Conservation (phyloP, 2,329 filamentous ascomycete genomes). For the Trichothecium sympodiale region DNA sequence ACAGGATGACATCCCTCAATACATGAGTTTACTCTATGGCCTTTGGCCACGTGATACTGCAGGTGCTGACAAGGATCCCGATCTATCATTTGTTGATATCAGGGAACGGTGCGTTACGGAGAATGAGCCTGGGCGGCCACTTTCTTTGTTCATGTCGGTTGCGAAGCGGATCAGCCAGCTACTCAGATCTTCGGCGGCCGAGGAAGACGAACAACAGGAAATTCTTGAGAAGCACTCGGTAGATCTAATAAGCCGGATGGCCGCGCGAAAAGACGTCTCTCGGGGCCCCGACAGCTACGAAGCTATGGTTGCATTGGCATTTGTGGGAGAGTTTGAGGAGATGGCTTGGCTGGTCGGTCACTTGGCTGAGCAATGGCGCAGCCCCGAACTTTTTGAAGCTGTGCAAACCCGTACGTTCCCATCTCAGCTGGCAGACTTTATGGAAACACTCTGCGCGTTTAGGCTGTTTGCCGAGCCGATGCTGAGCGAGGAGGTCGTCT, state of each 20-base stretch:
- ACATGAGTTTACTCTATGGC: no score
- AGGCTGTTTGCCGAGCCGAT: constrained; percentile 34
- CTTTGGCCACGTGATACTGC: no score
- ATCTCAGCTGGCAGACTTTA: constrained; percentile 20
- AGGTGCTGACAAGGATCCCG: no score
- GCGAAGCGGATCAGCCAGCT: no score
- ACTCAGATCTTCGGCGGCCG: no score
- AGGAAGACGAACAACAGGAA: constrained; percentile 11
- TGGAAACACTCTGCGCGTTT: constrained; percentile 33
- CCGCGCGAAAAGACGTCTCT: constrained; percentile 19
- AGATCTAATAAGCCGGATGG: constrained; percentile 21
- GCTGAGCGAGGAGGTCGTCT: constrained; percentile 20
- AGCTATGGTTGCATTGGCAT: constrained; percentile 53
- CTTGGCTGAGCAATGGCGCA: constrained; percentile 28
- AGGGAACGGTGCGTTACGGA: no score
- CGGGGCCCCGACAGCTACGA: constrained; percentile 33
- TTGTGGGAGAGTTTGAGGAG: constrained; percentile 45
- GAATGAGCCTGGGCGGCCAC: no score
- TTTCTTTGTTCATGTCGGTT: no score
- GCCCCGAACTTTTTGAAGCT: constrained; percentile 20
- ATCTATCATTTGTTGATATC: no score
- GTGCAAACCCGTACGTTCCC: constrained; percentile 18
- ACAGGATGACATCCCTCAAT: no score
- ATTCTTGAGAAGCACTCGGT: constrained; percentile 11
- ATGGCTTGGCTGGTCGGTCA: constrained; percentile 46